Conservation (phyloP, 2,329 filamentous ascomycete species). For the Colletotrichum agaves region DNA sequence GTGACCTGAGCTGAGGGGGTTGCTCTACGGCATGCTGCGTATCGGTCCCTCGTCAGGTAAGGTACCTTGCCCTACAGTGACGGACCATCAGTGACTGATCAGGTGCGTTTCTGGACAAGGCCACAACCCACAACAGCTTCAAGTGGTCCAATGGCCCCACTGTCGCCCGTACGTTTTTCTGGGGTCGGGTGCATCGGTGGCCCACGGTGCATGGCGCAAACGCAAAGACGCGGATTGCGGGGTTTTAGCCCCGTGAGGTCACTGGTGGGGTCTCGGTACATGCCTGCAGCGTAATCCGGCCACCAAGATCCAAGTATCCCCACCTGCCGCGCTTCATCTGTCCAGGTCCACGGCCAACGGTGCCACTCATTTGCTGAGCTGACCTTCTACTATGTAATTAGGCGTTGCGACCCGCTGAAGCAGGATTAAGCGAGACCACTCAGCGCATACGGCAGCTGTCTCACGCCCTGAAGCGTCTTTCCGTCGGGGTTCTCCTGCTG, state of each 20-base stretch:
- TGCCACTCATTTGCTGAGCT: neutral
- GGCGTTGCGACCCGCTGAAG: neutral
- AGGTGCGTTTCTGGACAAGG: slow-evolving; percentile 36
- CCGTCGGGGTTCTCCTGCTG: neutral
- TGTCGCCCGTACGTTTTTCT: slow-evolving; percentile 40
- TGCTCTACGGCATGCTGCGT: neutral
- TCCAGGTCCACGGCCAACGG: neutral
- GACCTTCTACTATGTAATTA: too few relatives aligned
- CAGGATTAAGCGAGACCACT: slow-evolving; percentile 14
- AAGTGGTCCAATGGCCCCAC: slow-evolving; percentile 37
- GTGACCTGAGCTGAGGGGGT: slow-evolving; percentile 15
- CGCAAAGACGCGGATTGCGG: slow-evolving; percentile 41
- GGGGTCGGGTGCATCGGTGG: slow-evolving; percentile 43
- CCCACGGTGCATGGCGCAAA: slow-evolving; percentile 31
- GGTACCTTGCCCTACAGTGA: too few relatives aligned
- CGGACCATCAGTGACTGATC: slow-evolving; percentile 25
- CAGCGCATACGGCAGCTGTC: neutral
- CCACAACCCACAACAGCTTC: slow-evolving; percentile 37
- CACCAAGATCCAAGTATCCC: slow-evolving; percentile 29
- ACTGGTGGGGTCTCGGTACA: slow-evolving; percentile 36
- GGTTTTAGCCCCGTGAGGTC: slow-evolving; percentile 39
- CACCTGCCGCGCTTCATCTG: slow-evolving; percentile 9
- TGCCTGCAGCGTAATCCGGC: slow-evolving; percentile 20
- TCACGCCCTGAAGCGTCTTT: neutral
- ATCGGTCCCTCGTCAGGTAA: too few relatives aligned